Base-by-base conservation (phyloP, 2,329 filamentous ascomycete genomes). In the Sporothrix mexicana region DNA sequence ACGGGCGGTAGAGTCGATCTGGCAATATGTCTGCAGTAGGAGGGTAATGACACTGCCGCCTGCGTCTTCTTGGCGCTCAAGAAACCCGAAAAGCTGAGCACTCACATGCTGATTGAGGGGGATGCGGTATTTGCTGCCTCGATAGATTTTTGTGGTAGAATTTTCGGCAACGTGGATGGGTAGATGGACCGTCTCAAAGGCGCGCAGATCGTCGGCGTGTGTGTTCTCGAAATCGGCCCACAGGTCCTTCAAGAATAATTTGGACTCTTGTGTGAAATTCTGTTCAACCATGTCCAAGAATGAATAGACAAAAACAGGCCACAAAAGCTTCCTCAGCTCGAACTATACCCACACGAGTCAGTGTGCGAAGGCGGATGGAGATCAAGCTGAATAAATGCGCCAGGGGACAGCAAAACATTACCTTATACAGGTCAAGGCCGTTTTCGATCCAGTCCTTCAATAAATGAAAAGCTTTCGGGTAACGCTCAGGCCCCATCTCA, bases 221-320 rank as follows among this genome's bases (percentile, higher is more conserved):
- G 93, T 88, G 30, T 88, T 88, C 76, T 94, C 90, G 77, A 98
- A 98, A 71, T 90, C 81, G 1, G 81, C 78, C 71, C 90, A 90
- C 78, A 93, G 90, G 4, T 87, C 85, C 41, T 88, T 87, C 74
- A 97, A 90, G 79, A 97, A 95, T 1, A 87, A 84, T 76, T 92
- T 90, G 15, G 91, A 90, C 73, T 97, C 93, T 53, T 88, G 88
- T 1, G 88, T 84, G 77, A 92, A 94, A 75, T 90, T 90, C 74
- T 93, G 89, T 47, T 86, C 86, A 41, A 97, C 88, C 72, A 98
- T 88, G 73, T 93, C 91, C 36, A 99, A 85, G 79, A 93, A 98
- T 0, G 93, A 96, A 81, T 99, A 97, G 69, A 98, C 93, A 78
- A 98, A 98, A 0, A 97, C 84, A 0, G 96, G 96, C 94, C 96